Base-by-base conservation (phyloP, 805 yeast genomes). In the Metschnikowia vanudenii region DNA sequence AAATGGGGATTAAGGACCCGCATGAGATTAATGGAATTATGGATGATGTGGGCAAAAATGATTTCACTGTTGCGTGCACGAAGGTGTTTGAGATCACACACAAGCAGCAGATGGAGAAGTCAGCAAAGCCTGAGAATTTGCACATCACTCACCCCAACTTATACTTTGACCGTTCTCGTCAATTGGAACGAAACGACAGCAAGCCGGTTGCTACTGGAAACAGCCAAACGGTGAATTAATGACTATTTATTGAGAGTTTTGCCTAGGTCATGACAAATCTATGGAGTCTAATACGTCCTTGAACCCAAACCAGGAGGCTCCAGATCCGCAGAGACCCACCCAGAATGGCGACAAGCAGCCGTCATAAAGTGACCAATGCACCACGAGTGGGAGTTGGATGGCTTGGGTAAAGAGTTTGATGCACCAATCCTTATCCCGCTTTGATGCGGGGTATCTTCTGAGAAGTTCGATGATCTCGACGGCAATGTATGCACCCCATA, bases 21-120 rank as follows among this genome's bases (percentile, higher is more conserved):
- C 69, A 67, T 19, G 76, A 80, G 35, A 65, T 87, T 39, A 73
- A 76, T 37, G 79, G 79, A 33, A 79, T 94, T 11, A 54, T 84
- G 41, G 92, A 86, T 39, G 80, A 85, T 45, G 84, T 85, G 37
- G 77, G 76, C 39, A 76, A 78, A 45, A 80, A 84, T 28, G 88
- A 87, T 52, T 91, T 80, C 62, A 89, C 92, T 19, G 75, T 82
- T 33, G 97, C 98, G 0, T 91, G 97, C 63, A 85, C 97, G 0
- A 78, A 87, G 59, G 96, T 88, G 3, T 88, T 88, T 65, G 97
- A 91, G 59, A 64, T 80, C 14, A 78, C 88, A 26, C 85, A 82
- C 56, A 72, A 72, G 45, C 73, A 60, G 39, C 65, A 74, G 49
- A 64, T 75, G 43, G 68, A 50, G 53, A 59, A 37, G 81, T 77